These are phyloP conservation scores for Paradendryphiella salina DNA, from an alignment of 2,329 filamentous ascomycete species.

Conservation along the genomic window DNA sequence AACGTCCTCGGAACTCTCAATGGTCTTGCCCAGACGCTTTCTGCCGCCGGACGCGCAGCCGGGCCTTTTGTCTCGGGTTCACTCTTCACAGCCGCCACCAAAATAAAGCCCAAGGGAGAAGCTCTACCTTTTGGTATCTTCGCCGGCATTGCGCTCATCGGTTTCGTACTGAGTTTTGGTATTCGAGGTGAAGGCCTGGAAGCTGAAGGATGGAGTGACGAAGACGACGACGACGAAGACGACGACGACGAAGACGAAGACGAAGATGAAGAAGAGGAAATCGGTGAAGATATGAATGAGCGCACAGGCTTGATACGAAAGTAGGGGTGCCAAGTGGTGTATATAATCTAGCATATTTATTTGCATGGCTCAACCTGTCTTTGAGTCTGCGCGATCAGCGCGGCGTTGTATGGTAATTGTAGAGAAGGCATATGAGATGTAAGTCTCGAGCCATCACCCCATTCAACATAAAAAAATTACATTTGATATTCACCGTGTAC, in stretches of 20 bases:
- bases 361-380: conserved; percentile 8
- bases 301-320: conserved; percentile 38
- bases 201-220: conserved; percentile 59
- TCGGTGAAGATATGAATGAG: conserved; percentile 30
- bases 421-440: not conserved
- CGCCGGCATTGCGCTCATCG: conserved; percentile 76
- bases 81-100: conserved; percentile 77
- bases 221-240: conserved; percentile 43
- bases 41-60: conserved; percentile 82
- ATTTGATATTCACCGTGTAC: not conserved
- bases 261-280: conserved; percentile 34
- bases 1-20: conserved; percentile 87
- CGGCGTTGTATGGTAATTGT: conserved; percentile 12
- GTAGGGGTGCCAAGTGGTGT: conserved; percentile 7
- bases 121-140: conserved; percentile 85
- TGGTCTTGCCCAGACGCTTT: conserved; percentile 90
- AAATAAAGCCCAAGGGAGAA: conserved; percentile 78
- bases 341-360: conserved; percentile 4
- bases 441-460: not conserved
- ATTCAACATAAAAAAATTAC: not conserved
- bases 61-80: conserved; percentile 88
- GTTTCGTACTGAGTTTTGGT: conserved; percentile 77
- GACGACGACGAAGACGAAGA: conserved; percentile 35
- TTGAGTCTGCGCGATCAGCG: conserved; percentile 14
- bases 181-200: conserved; percentile 68